phyloP scores from a whole-genome alignment of 495 filamentous ascomycete genomes.

The Jackrogersella minutella region DNA sequence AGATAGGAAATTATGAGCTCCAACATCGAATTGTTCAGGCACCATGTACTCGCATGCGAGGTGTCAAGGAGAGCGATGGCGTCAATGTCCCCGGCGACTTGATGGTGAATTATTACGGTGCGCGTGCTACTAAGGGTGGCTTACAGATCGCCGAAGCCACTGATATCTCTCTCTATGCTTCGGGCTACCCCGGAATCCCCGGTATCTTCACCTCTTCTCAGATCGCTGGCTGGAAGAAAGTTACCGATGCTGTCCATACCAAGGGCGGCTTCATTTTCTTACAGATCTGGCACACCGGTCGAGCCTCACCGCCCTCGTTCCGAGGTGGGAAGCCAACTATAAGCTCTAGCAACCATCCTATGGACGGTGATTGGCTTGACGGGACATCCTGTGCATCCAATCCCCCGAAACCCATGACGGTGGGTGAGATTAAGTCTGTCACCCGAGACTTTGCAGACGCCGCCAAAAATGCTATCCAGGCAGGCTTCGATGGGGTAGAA shows the following conservation, averaged over 20 bases:
- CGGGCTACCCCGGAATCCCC: constrained; percentile 61
- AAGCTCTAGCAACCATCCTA: constrained; percentile 40
- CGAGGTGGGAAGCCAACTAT: constrained; percentile 51
- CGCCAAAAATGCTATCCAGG: constrained; percentile 65
- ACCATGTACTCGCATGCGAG: constrained; percentile 49
- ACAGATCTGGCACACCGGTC: constrained; percentile 72
- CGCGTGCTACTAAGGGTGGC: constrained; percentile 63
- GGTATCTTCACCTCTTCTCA: constrained; percentile 68
- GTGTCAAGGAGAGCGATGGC: constrained; percentile 46
- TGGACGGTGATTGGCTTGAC: constrained; percentile 30
- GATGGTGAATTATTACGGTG: constrained; percentile 64
- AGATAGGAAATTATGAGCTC: constrained; percentile 40
- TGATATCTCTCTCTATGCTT: constrained; percentile 62
- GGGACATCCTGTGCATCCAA: constrained; percentile 50
- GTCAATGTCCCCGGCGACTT: constrained; percentile 54
- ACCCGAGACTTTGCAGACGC: constrained; percentile 65
- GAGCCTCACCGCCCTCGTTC: constrained; percentile 55
- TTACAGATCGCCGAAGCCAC: constrained; percentile 70
- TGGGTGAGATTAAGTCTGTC: constrained; percentile 61
- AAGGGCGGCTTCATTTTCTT: constrained; percentile 67
- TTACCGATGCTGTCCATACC: constrained; percentile 70
- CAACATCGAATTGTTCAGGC: constrained; percentile 45
- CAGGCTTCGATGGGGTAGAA: constrained; percentile 78
- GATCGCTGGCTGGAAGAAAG: constrained; percentile 64
- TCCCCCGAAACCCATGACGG: constrained; percentile 60